Evolutionary conservation across 257 asterid genomes (phyloP).

Genomic region (Solanum megistacrolobum): DNA sequence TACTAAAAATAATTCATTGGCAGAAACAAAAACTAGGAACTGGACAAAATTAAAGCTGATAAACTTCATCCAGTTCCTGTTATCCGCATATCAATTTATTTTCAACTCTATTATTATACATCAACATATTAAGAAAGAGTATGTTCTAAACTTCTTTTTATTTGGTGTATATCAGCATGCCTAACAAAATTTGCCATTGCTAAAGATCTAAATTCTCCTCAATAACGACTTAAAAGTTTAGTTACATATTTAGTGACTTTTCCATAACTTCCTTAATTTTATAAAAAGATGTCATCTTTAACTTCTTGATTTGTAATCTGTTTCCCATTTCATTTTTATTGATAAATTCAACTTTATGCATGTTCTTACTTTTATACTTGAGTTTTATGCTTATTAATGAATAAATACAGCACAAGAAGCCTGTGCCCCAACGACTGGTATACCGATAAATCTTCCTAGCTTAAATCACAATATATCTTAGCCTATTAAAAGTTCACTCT

Average conservation of each 20-base stretch:
- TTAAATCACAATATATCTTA: neutral
- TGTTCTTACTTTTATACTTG: neutral
- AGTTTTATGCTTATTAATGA: neutral
- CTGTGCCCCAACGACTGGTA: neutral
- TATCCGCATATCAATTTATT: neutral
- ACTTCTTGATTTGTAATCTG: neutral
- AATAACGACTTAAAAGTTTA: neutral
- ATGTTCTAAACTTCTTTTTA: neutral
- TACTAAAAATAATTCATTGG: neutral
- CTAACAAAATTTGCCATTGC: neutral
- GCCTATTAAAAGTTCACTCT: neutral
- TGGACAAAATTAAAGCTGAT: neutral
- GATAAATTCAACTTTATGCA: neutral
- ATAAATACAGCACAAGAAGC: neutral
- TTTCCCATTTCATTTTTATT: neutral
- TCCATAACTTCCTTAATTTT: neutral
- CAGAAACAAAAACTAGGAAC: neutral
- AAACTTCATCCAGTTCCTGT: neutral
- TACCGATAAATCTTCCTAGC: neutral
- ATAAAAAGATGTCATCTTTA: neutral
- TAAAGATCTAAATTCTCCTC: neutral
- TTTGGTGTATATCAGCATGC: neutral
- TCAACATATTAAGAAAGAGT: neutral
- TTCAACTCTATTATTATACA: neutral
- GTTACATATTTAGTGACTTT: neutral